Conservation (phyloP, 768 basidiomycete species). For the Cyclocybe aegerita region DNA sequence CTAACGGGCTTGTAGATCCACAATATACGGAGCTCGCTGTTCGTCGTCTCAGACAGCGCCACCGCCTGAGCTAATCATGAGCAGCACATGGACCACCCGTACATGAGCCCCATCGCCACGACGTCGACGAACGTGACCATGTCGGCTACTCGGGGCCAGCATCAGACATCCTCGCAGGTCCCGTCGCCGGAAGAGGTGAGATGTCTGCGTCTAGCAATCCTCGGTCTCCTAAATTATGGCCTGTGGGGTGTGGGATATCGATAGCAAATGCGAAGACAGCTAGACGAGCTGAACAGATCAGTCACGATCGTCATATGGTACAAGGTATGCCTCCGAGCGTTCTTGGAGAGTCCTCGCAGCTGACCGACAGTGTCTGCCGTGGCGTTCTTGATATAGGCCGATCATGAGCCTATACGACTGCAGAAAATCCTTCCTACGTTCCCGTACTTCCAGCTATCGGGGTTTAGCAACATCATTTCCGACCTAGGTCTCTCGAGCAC, state of each 20-base stretch:
- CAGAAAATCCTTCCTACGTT: constrained; percentile 60
- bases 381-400: constrained; percentile 35
- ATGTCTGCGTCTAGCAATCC: not conserved
- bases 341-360: not conserved
- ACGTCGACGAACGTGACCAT: constrained; percentile 12
- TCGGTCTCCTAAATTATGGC: not conserved
- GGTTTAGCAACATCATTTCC: constrained; percentile 47
- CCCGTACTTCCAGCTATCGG: constrained; percentile 61
- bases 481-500: constrained; percentile 52
- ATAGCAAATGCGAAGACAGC: constrained; percentile 39
- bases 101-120: constrained; percentile 17
- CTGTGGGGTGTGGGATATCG: not conserved
- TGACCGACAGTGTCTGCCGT: not conserved
- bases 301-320: constrained; percentile 73
- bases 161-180: constrained; percentile 8
- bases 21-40: constrained; percentile 5
- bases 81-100: constrained; percentile 18
- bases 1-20: constrained; percentile 1
- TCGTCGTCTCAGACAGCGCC: constrained; percentile 4
- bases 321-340: constrained; percentile 39
- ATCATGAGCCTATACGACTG: constrained; percentile 55
- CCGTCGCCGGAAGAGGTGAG: constrained; percentile 21
- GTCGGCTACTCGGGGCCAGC: constrained; percentile 13
- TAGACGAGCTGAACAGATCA: constrained; percentile 49
- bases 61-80: constrained; percentile 10